Conservation (phyloP, 192 early-diverging fungal species). For the Coemansia sp. region DNA sequence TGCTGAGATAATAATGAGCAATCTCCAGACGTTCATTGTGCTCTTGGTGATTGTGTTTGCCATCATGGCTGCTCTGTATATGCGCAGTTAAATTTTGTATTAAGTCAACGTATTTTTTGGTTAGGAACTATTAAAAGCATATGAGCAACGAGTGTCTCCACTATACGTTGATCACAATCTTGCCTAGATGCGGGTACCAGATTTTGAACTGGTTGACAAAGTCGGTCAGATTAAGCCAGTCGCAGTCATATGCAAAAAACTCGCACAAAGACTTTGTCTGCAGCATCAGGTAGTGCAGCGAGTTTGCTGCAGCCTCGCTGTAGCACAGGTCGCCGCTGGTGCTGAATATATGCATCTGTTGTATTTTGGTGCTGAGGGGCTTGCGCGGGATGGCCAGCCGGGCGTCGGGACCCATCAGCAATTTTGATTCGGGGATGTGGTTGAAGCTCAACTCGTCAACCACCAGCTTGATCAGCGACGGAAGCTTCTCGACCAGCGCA, state of each 20-base stretch:
- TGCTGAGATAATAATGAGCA: constrained; percentile 7
- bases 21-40: constrained; percentile 27
- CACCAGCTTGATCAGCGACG: neutral
- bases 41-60: constrained; percentile 30
- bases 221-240: constrained; percentile 2
- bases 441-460: constrained; percentile 1
- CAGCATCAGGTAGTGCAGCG: neutral
- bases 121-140: neutral
- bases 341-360: constrained; percentile 5
- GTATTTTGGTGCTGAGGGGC: neutral
- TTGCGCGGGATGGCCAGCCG: neutral
- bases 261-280: neutral
- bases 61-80: constrained; percentile 13
- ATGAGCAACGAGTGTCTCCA: neutral
- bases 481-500: constrained; percentile 1
- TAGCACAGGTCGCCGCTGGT: constrained; percentile 1
- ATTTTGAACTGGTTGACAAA: neutral
- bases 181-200: constrained; percentile 3
- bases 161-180: neutral
- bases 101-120: neutral
- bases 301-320: constrained; percentile 1
- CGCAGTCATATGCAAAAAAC: constrained; percentile 4
- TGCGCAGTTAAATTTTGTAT: constrained; percentile 13
- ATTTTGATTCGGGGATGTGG: constrained; percentile 2
- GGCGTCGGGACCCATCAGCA: neutral